phyloP scores from a whole-genome alignment of 192 early-diverging fungal species.

The Thamnidium elegans region DNA sequence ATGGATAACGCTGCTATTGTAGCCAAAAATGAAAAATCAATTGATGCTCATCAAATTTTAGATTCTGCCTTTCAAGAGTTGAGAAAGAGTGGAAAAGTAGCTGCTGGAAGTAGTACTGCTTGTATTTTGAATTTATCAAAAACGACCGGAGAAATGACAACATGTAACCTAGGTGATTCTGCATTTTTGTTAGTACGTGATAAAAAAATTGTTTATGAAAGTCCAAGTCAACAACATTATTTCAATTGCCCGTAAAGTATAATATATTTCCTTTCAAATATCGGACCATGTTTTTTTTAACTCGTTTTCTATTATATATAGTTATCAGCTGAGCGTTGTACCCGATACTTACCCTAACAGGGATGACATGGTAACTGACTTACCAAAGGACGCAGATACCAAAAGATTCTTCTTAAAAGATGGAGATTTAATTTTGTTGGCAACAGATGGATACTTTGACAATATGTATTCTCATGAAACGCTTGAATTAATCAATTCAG shows the following conservation, averaged over 20 bases:
- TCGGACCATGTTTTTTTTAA: not conserved
- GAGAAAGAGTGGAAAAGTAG: slow-evolving; percentile 47
- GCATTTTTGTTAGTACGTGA: slow-evolving; percentile 56
- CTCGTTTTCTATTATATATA: slow-evolving; percentile 10
- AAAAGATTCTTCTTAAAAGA: slow-evolving; percentile 50
- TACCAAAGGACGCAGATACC: slow-evolving; percentile 54
- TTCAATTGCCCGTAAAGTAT: slow-evolving; percentile 54
- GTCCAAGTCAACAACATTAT: slow-evolving; percentile 59
- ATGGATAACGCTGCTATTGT: slow-evolving; percentile 58
- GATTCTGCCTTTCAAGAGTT: slow-evolving; percentile 49
- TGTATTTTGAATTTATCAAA: slow-evolving; percentile 58
- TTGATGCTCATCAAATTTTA: slow-evolving; percentile 53
- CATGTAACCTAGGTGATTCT: slow-evolving; percentile 55
- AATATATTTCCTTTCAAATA: not conserved
- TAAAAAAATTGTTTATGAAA: slow-evolving; percentile 52
- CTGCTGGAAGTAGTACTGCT: slow-evolving; percentile 57
- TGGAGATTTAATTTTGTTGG: slow-evolving; percentile 56
- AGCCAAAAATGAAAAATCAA: slow-evolving; percentile 34
- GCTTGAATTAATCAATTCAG: slow-evolving; percentile 46
- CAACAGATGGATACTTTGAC: slow-evolving; percentile 62
- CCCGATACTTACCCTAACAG: slow-evolving; percentile 54
- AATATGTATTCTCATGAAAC: slow-evolving; percentile 59
- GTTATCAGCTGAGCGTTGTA: slow-evolving; percentile 55
- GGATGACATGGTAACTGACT: slow-evolving; percentile 47
- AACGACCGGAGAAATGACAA: slow-evolving; percentile 48